These are phyloP conservation scores for Pestalotiopsis sp. DNA, from an alignment of 2,329 filamentous ascomycete species.

Conservation along the genomic window DNA sequence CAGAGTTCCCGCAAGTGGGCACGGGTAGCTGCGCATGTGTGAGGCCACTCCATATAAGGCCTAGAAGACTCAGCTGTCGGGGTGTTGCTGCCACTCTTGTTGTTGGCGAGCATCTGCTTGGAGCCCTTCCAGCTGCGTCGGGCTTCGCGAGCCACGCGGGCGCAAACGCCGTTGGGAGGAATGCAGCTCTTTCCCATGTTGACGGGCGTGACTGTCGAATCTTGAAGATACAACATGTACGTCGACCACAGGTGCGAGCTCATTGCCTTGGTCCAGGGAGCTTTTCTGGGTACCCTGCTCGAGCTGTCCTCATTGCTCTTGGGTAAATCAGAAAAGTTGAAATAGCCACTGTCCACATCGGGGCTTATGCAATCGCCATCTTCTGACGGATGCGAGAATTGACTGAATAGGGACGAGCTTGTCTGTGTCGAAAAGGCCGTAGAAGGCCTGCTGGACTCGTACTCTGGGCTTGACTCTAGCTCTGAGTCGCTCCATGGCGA, in stretches of 20 bases:
- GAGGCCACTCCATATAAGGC: slow-evolving; percentile 64
- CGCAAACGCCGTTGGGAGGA: slow-evolving; percentile 66
- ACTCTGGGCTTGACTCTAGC: slow-evolving; percentile 59
- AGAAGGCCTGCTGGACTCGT: slow-evolving; percentile 61
- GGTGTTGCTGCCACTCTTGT: slow-evolving; percentile 57
- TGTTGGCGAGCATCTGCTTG: slow-evolving; percentile 38
- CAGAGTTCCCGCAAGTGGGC: slow-evolving; percentile 66
- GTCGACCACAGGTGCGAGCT: slow-evolving; percentile 67
- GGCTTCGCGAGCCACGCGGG: slow-evolving; percentile 66
- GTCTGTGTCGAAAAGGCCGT: slow-evolving; percentile 63
- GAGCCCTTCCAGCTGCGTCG: slow-evolving; percentile 69
- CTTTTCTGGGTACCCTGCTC: slow-evolving; percentile 45
- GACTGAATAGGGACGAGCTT: slow-evolving; percentile 59
- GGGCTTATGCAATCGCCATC: slow-evolving; percentile 58
- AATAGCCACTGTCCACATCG: slow-evolving; percentile 42
- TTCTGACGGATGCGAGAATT: slow-evolving; percentile 58
- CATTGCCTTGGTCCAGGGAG: slow-evolving; percentile 67
- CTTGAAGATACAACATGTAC: slow-evolving; percentile 66
- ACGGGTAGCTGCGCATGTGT: slow-evolving; percentile 64
- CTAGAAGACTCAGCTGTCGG: slow-evolving; percentile 51
- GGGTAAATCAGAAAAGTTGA: slow-evolving; percentile 20
- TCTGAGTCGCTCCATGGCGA: slow-evolving; percentile 56
- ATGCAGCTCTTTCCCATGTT: slow-evolving; percentile 65
- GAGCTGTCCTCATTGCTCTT: slow-evolving; percentile 8
- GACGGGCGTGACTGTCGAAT: slow-evolving; percentile 69